Percentiles rank a stretch among this genome's conserved stretches.
These are phyloP conservation scores for Thielaviopsis euricoi DNA, from an alignment of 2,329 filamentous ascomycete genomes.

Conservation along the genomic window DNA sequence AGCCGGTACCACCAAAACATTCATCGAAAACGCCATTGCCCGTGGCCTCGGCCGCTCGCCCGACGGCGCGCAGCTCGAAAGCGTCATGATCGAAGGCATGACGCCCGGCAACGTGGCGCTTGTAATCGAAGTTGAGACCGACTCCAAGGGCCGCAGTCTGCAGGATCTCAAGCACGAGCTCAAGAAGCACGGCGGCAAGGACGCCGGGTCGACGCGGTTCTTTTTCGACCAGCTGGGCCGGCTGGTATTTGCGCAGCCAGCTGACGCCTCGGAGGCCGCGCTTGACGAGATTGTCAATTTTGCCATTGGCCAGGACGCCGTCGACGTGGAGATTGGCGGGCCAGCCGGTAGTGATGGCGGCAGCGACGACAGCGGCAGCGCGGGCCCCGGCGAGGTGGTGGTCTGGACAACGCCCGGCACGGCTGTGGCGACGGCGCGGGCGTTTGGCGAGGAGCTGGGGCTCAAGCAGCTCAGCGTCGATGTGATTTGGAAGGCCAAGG, in stretches of 20 bases:
- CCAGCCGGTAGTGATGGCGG: neutral
- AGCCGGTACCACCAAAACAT: conserved; percentile 66
- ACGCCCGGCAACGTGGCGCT: conserved; percentile 60
- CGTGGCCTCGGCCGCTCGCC: conserved; percentile 73
- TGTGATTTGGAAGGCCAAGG: conserved; percentile 64
- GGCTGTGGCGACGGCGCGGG: conserved; percentile 8
- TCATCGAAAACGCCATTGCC: conserved; percentile 73
- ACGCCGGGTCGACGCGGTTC: conserved; percentile 56
- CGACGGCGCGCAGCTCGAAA: conserved; percentile 60
- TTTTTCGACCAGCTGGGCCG: conserved; percentile 71
- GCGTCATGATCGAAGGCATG: conserved; percentile 63
- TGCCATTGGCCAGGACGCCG: conserved; percentile 7
- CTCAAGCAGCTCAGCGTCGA: conserved; percentile 52
- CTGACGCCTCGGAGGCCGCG: neutral
- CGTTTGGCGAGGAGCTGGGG: conserved; percentile 25
- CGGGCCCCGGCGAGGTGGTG: conserved; percentile 7
- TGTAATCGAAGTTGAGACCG: conserved; percentile 73
- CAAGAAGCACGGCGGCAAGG: conserved; percentile 52
- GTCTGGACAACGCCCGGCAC: conserved; percentile 11
- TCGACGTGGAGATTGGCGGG: conserved; percentile 11
- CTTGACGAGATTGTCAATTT: conserved; percentile 10
- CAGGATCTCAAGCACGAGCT: conserved; percentile 56
- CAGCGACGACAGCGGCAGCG: neutral
- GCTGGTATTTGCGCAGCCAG: conserved; percentile 44
- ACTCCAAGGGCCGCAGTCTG: conserved; percentile 58